Evolutionary conservation across 2,329 filamentous ascomycete genomes (phyloP).

Genomic region (Neonectria ditissima): DNA sequence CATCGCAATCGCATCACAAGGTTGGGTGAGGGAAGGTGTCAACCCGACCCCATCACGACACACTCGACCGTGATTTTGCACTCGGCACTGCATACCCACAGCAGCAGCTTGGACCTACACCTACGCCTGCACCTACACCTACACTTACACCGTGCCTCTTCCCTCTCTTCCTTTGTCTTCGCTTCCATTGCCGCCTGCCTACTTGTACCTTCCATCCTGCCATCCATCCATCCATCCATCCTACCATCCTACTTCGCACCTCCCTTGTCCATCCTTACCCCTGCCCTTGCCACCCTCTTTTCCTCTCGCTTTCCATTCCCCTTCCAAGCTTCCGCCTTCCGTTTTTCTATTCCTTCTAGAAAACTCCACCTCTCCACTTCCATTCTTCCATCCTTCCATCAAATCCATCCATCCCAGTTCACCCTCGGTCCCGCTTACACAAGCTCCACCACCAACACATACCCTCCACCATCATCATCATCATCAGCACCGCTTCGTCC

Average conservation of each 20-base stretch:
- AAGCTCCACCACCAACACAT: constrained; percentile 12
- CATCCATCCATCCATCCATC: too few relatives aligned
- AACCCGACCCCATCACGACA: constrained; percentile 12
- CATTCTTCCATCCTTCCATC: neutral
- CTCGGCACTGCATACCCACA: neutral
- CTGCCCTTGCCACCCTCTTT: neutral
- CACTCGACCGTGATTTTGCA: neutral
- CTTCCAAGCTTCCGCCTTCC: neutral
- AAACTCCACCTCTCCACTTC: constrained; percentile 3
- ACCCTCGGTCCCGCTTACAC: constrained; percentile 17
- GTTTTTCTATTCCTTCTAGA: constrained; percentile 1
- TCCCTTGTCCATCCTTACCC: neutral
- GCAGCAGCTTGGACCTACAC: neutral
- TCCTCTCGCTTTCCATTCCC: neutral
- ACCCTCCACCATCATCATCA: neutral
- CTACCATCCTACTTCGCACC: neutral
- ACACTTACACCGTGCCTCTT: neutral
- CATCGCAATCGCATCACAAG: neutral
- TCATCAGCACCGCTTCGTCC: neutral
- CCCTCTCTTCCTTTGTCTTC: neutral
- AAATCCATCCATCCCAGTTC: neutral
- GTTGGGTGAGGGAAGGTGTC: neutral
- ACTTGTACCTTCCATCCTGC: too few relatives aligned
- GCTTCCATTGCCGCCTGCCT: too few relatives aligned
- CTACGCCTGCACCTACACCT: neutral